phyloP scores from a whole-genome alignment of 371 early-diverging fungal species.

The Nematocida ironsii region DNA sequence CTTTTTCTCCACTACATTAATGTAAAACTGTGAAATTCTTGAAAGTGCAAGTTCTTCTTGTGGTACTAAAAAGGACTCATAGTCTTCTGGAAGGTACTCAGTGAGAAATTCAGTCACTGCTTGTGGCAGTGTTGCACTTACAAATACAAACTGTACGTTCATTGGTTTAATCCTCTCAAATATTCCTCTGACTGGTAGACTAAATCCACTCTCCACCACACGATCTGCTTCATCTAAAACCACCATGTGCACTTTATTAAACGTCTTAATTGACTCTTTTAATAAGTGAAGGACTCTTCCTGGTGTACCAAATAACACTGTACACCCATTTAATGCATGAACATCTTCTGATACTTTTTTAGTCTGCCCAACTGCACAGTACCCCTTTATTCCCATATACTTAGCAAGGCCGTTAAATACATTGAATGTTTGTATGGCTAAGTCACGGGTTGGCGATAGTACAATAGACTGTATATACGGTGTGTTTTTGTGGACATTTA shows the following conservation, averaged over 20 bases:
- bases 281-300: conserved; percentile 47
- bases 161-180: conserved; percentile 42
- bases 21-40: conserved; percentile 81
- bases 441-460: conserved; percentile 88
- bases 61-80: conserved; percentile 58
- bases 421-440: conserved; percentile 73
- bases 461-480: conserved; percentile 68
- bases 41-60: conserved; percentile 56
- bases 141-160: conserved; percentile 54
- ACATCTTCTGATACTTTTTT: conserved; percentile 86
- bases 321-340: conserved; percentile 74
- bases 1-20: conserved; percentile 77
- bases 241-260: conserved; percentile 80
- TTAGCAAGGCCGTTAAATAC: conserved; percentile 33
- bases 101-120: conserved; percentile 56
- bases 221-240: conserved; percentile 98
- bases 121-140: conserved; percentile 64
- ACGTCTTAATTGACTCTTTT: conserved; percentile 62
- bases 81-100: conserved; percentile 33
- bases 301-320: conserved; percentile 48
- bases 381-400: conserved; percentile 87
- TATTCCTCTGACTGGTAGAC: conserved; percentile 76
- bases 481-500: conserved; percentile 56
- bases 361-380: conserved; percentile 94
- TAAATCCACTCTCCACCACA: conserved; percentile 95